Base-by-base conservation (phyloP, 2,329 filamentous ascomycete genomes). In the Gyromitra esculenta region DNA sequence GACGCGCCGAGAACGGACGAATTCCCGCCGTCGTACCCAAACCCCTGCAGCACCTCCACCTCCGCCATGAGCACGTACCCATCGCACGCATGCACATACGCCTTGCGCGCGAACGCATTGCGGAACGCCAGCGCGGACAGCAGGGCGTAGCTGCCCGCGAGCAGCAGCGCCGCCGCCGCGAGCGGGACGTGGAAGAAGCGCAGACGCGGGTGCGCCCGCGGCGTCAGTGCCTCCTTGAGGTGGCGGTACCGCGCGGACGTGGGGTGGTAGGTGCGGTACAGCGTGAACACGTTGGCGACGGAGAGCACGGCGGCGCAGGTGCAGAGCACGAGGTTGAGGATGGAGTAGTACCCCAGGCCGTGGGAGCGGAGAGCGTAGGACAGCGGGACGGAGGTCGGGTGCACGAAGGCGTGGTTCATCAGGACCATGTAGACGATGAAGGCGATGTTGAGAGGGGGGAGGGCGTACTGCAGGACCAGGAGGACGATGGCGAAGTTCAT, bases 51-150 rank as follows among this genome's bases (percentile, higher is more conserved):
- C 8, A 79, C 67, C 68, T 76, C 65, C 15, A 79, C 65, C 41
- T 79, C 77, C 6, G 77, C 75, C 77, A 79, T 79, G 35, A 79
- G 76, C 11, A 39, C 37, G 31, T 72, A 77, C 3, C 76, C 75
- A 1, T 52, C 35, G 39, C 77, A 79, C 8, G 66, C 41, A 8
- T 45, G 13, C 8, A 59, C 37, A 37, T 60, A 79, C 13, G 71
- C 77, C 18, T 13, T 37, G 21, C 56, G 25, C 5, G 66, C 48
- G 43, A 78, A 77, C 4, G 73, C 21, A 4, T 57, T 35, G 8
- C 70, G 59, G 52, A 79, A 77, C 5, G 63, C 75, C 2, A 73
- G 37, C 7, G 72, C 43, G 7, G 64, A 35, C 13, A 78, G 31
- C 6, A 75, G 25, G 3, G 56, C 68, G 54, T 78, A 78, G 7